Evolutionary conservation across 2,329 filamentous ascomycete genomes (phyloP), one percentile per base, ranked within the genome.

Genomic region (Alternaria panax): DNA sequence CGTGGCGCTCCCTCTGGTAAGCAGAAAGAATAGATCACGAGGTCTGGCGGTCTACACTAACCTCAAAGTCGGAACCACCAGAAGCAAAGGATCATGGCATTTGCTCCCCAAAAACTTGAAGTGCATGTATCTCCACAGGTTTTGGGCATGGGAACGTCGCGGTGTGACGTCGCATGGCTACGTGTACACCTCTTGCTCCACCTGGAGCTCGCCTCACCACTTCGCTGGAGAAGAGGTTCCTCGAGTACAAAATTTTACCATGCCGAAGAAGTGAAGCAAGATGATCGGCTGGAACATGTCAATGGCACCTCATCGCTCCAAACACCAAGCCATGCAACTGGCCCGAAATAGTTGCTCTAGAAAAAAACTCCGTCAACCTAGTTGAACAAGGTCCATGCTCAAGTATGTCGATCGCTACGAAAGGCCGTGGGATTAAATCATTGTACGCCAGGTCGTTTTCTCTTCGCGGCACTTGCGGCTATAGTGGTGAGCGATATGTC

Each of bases 391-490:
- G 28, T 34, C 20, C 45, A 22, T 48, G 9, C 20, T 48, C 16
- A 24, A 22, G 14, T 14, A 24, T 25, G 45, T 25, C 14, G 45
- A 48, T 48, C 45, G 20, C 30, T n/a, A 25, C 20, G 34, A 34
- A 30, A 30, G 14, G 20, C 45, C 14, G 20, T 34, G 12, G 18
- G 45, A 36, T 34, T 12, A 8, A 34, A 48, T 14, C 30, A 25
- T 20, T 48, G 20, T 34, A 48, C 22, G 20, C 24, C 25, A 20
- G 20, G 7, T n/a, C 22, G 22, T 34, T 22, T 22, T 22, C 28
- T 24, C 4, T 32, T 48, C 28, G 45, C 45, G 45, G 28, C 30
- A 48, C 45, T 48, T 48, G 45, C 45, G 28, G 45, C 28, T 48
- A 34, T 32, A 22, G 30, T n/a, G 20, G 45, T 48, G 30, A 24